Conservation (phyloP, 148 eudicot genomes). For the Polygonum maritimum region DNA sequence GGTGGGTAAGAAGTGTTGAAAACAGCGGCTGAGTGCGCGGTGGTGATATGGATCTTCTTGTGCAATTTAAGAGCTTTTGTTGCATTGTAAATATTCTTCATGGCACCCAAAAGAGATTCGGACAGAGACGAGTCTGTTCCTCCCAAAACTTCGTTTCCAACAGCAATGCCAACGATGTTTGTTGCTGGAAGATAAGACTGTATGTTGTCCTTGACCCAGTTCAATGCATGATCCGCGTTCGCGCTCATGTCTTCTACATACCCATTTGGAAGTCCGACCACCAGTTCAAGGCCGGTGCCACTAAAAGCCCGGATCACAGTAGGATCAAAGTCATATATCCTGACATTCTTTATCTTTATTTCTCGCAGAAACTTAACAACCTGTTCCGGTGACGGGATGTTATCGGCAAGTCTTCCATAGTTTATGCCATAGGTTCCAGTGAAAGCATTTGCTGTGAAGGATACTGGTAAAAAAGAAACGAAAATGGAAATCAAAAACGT, state of each 20-base stretch:
- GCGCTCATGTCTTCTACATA: conserved; percentile 39
- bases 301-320: conserved; percentile 59
- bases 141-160: conserved; percentile 68
- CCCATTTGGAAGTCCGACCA: conserved; percentile 60
- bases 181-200: conserved; percentile 44
- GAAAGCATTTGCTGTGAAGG: conserved; percentile 21
- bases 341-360: conserved; percentile 58
- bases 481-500: not conserved
- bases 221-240: conserved; percentile 44
- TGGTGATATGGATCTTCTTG: conserved; percentile 41
- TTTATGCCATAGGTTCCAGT: conserved; percentile 70
- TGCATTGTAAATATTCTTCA: conserved; percentile 50
- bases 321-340: conserved; percentile 57
- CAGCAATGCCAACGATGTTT: conserved; percentile 54
- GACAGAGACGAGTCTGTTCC: conserved; percentile 34
- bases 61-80: conserved; percentile 39
- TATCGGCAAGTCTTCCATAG: conserved; percentile 66
- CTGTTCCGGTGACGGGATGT: conserved; percentile 55
- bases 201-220: conserved; percentile 62
- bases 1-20: conserved; percentile 69
- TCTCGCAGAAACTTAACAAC: conserved; percentile 43
- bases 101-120: conserved; percentile 46
- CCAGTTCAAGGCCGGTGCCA: conserved; percentile 61
- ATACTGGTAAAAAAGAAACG: conserved; percentile 15
- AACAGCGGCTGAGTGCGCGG: conserved; percentile 56